A percentile compares a stretch with the other conserved stretches of the same genome.
These are phyloP conservation scores for Tulasnella calospora DNA, from an alignment of 768 basidiomycete genomes.

Conservation along the genomic window DNA sequence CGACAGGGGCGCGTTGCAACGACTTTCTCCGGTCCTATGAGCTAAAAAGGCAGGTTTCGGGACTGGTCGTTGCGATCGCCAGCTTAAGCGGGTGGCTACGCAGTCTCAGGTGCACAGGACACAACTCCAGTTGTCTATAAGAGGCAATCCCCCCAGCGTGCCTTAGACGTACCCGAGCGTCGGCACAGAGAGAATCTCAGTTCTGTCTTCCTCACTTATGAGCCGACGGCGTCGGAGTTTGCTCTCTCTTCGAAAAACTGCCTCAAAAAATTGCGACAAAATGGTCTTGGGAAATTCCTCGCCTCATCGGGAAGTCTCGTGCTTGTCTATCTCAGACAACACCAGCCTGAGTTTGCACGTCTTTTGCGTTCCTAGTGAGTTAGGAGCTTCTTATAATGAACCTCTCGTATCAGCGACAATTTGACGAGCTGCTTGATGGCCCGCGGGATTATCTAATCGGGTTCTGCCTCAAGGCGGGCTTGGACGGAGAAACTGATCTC, in stretches of 20 bases:
- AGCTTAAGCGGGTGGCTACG: background rate
- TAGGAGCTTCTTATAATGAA: background rate
- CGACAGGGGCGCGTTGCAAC: background rate
- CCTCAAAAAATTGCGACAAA: background rate
- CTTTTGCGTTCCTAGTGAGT: background rate
- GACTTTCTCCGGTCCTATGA: background rate
- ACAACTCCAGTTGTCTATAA: background rate
- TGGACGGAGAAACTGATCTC: background rate
- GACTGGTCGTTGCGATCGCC: background rate
- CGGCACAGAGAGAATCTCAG: background rate
- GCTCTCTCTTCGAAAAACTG: background rate
- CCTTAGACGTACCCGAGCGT: background rate
- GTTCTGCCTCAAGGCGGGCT: background rate
- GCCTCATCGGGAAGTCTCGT: background rate
- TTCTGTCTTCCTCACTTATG: background rate
- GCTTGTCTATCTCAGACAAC: background rate
- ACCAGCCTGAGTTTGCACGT: background rate
- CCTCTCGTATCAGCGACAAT: background rate
- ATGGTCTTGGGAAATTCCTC: conserved; percentile 2
- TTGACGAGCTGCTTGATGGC: background rate
- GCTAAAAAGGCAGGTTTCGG: background rate
- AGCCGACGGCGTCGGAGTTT: background rate
- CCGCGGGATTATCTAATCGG: conserved; percentile 3
- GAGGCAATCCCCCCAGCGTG: background rate
- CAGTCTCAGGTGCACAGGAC: background rate